Conservation (phyloP, 768 basidiomycete species). For the Thelephora ganbajun region DNA sequence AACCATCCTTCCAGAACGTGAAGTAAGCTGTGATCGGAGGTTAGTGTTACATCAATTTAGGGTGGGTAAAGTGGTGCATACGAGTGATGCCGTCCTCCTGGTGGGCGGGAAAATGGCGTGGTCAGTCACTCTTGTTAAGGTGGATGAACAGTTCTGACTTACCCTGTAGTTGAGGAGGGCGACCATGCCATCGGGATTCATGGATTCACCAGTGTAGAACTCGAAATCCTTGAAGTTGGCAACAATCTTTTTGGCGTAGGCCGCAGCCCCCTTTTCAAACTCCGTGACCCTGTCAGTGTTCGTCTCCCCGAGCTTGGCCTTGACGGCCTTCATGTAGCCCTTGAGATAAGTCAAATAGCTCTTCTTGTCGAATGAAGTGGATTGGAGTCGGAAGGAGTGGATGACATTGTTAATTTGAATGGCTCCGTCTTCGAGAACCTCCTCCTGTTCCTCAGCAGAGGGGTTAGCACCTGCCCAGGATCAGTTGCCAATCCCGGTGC, state of each 20-base stretch:
- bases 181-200: conserved; percentile 89
- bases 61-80: conserved; percentile 23
- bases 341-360: conserved; percentile 73
- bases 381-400: conserved; percentile 80
- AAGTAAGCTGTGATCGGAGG: conserved; percentile 50
- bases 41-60: neutral
- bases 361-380: conserved; percentile 84
- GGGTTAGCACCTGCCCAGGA: conserved; percentile 68
- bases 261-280: conserved; percentile 73
- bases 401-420: conserved; percentile 76
- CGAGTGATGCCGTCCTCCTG: conserved; percentile 66
- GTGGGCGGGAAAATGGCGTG: neutral
- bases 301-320: conserved; percentile 39
- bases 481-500: neutral
- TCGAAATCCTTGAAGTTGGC: conserved; percentile 88
- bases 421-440: conserved; percentile 71
- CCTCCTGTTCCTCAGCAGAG: conserved; percentile 77
- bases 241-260: conserved; percentile 80
- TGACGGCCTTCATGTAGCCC: conserved; percentile 90
- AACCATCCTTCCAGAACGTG: conserved; percentile 93
- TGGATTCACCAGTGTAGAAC: conserved; percentile 65
- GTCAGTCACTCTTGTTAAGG: neutral
- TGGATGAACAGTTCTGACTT: neutral
- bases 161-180: conserved; percentile 84
- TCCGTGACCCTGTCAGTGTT: conserved; percentile 47